A percentile compares a stretch with the other conserved stretches of the same genome.
These are phyloP conservation scores for Coccomyxa sp. DNA, from an alignment of 139 green algal genomes.

Conservation along the genomic window DNA sequence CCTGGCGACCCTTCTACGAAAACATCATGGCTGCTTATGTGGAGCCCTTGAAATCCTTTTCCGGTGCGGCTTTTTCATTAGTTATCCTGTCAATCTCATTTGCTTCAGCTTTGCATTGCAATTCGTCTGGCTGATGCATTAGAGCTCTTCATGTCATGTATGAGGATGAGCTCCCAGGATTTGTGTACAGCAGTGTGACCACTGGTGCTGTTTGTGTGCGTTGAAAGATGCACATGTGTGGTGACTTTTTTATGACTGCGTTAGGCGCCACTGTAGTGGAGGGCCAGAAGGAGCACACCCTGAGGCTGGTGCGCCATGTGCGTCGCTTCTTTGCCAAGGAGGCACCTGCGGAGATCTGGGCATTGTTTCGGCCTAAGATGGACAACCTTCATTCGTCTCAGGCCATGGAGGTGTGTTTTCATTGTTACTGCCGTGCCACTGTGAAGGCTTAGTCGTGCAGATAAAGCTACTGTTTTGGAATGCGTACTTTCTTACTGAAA, in stretches of 20 bases:
- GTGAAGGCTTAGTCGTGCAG: background rate
- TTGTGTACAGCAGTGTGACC: background rate
- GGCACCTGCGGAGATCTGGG: slow-evolving; percentile 37
- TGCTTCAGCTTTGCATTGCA: background rate
- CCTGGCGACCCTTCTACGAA: slow-evolving; percentile 55
- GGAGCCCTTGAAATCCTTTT: background rate
- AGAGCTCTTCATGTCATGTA: background rate
- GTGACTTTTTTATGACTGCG: background rate
- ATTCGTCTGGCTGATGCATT: background rate
- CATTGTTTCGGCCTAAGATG: slow-evolving; percentile 18
- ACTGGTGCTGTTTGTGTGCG: background rate
- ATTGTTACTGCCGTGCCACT: background rate
- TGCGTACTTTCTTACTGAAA: background rate
- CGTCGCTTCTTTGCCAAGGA: slow-evolving; percentile 41
- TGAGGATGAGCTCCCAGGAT: background rate
- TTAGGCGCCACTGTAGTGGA: slow-evolving; percentile 37
- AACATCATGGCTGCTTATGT: slow-evolving; percentile 26
- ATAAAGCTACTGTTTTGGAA: background rate
- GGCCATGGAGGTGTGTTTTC: slow-evolving; percentile 19
- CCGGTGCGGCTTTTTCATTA: background rate
- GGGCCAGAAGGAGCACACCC: slow-evolving; percentile 27
- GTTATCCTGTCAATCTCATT: background rate
- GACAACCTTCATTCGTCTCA: slow-evolving; percentile 13
- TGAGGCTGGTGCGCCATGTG: slow-evolving; percentile 25
- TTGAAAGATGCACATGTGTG: background rate